Conservation (phyloP, 2,329 filamentous ascomycete genomes). For the Paracamarosporium sp. region DNA sequence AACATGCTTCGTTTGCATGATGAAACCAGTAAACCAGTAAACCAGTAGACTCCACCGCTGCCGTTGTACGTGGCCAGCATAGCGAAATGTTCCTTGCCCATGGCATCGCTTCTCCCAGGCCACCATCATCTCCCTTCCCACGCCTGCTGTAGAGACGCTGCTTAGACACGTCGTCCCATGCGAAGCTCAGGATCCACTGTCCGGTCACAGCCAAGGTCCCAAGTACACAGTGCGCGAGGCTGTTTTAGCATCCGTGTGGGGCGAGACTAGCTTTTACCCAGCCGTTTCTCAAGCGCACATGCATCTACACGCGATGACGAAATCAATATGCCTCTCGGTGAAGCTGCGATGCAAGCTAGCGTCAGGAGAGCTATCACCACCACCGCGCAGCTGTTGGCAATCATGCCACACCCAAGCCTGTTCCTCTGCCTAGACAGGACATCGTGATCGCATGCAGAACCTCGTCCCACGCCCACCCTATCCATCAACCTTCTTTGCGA, state of each 20-base stretch:
- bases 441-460: no score
- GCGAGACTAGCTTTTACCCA: not conserved
- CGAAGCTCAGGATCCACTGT: no score
- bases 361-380: not conserved
- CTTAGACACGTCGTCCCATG: no score
- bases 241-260: not conserved
- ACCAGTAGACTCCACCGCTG: no score
- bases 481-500: not conserved
- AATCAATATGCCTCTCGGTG: not conserved
- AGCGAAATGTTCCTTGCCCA: no score
- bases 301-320: not conserved
- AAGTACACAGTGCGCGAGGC: not conserved
- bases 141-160: no score
- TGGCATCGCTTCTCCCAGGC: no score
- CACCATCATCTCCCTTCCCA: no score
- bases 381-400: not conserved
- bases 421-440: not conserved
- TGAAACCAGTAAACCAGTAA: no score
- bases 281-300: not conserved
- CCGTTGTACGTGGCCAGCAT: no score
- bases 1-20: no score
- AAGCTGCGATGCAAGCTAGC: not conserved
- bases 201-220: not conserved
- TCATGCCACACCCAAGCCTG: not conserved
- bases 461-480: not conserved